Conservation (phyloP, 176 grass and related monocot species). For the Elaeis guineensis region DNA sequence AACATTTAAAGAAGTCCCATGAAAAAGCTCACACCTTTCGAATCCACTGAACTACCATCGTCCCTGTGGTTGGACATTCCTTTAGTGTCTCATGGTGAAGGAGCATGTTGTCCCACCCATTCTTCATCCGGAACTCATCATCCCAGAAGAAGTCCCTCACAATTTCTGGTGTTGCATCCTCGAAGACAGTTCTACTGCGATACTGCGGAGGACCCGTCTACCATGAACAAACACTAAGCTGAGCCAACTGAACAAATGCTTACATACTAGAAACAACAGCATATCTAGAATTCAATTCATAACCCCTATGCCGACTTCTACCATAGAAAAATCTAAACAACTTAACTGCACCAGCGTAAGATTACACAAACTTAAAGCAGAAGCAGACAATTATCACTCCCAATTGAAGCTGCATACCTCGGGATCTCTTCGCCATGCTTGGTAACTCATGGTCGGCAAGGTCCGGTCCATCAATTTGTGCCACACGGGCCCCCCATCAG, state of each 20-base stretch:
- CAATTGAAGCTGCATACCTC: slow-evolving; percentile 15
- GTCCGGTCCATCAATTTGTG: slow-evolving; percentile 73
- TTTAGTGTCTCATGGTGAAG: slow-evolving; percentile 59
- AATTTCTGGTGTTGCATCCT: slow-evolving; percentile 57
- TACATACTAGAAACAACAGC: neutral
- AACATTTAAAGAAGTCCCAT: neutral
- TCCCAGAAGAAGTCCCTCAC: slow-evolving; percentile 98
- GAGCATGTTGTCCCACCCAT: slow-evolving; percentile 88
- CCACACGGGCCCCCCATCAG: slow-evolving; percentile 67
- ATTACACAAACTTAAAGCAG: too few relatives aligned
- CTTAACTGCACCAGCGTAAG: too few relatives aligned
- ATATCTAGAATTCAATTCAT: too few relatives aligned
- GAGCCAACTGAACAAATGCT: neutral
- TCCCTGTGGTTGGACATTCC: slow-evolving; percentile 56
- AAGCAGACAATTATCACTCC: too few relatives aligned
- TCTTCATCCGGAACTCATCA: slow-evolving; percentile 77
- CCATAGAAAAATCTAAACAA: neutral
- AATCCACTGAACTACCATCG: slow-evolving; percentile 77
- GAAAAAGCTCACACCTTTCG: slow-evolving; percentile 49
- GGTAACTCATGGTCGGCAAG: slow-evolving; percentile 44
- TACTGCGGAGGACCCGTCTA: slow-evolving; percentile 74
- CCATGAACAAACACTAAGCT: slow-evolving; percentile 10
- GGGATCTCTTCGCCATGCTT: slow-evolving; percentile 76
- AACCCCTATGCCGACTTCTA: too few relatives aligned
- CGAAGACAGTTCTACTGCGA: slow-evolving; percentile 76